Evolutionary conservation across 805 yeast genomes (phyloP), one percentile per base, ranked within the genome.

Genomic region (Saccharomycopsis fibuligera): DNA sequence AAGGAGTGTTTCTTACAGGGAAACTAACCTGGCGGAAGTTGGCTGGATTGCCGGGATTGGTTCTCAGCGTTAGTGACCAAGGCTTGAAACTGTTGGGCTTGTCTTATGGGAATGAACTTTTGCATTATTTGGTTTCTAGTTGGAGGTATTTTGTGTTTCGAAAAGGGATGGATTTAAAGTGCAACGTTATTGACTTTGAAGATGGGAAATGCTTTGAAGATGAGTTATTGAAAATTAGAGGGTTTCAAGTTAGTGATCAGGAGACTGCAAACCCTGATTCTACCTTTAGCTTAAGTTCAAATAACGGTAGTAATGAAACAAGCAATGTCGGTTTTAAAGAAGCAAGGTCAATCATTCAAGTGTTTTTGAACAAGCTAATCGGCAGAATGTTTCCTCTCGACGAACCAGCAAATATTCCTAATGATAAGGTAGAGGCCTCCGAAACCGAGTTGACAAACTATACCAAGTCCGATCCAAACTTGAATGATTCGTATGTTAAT

Each of bases 41-140:
- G 2, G 87, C 95, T n/a, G 99, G 99, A 0, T 64, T 91, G 5
- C 97, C 98, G 0, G 99, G 99, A 0, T 67, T 87, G 58, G 76
- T 91, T 43, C 67, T 91, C 44, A 87, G 97, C 0, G 70, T 85
- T 12, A 80, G 86, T 49, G 96, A 88, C 57, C 85, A 87, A 57
- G 89, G 88, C 1, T 71, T 74, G 53, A 73, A 75, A 42, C 70
- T 70, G 5, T 61, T 86, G 35, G 72, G 72, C n/a, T 66, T 87
- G 0, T 73, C 66, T 57, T 75, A 79, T 43, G 76, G 81, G n/a
- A 68, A 65, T 40, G 60, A 68, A 2, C 59, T 78, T 25, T 48
- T 76, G 19, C 69, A 74, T 48, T 82, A 78, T 60, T 69, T 85
- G 41, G 75, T 86, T 2, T 75, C 90, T 1, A 78, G 91, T 0